phyloP scores from a whole-genome alignment of 352 stramenopile genomes.

The Detonula confervacea region DNA sequence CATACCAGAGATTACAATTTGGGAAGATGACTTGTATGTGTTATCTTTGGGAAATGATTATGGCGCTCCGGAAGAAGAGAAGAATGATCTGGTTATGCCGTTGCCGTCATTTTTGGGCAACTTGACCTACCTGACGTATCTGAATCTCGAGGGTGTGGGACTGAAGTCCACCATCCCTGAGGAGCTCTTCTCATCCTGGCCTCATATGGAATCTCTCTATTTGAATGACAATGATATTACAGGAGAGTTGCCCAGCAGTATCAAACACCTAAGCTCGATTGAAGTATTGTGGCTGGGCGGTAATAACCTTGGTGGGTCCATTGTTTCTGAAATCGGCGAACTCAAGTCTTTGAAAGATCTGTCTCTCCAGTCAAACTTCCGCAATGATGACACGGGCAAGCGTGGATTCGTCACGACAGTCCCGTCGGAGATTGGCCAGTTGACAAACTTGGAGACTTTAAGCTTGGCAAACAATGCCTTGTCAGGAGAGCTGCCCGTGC shows the following conservation, averaged over 20 bases:
- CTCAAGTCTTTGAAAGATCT: slow-evolving; percentile 41
- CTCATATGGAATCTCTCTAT: slow-evolving; percentile 41
- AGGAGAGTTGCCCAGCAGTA: slow-evolving; percentile 38
- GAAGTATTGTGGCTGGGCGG: slow-evolving; percentile 41
- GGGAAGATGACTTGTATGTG: slow-evolving; percentile 25
- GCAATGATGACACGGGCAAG: slow-evolving; percentile 23
- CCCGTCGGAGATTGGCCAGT: slow-evolving; percentile 52
- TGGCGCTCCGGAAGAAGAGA: slow-evolving; percentile 24
- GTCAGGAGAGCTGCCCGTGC: slow-evolving; percentile 50
- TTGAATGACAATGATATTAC: slow-evolving; percentile 68
- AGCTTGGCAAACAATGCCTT: slow-evolving; percentile 62
- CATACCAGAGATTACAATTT: slow-evolving; percentile 40
- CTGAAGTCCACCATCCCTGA: slow-evolving; percentile 40
- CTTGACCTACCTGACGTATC: slow-evolving; percentile 29
- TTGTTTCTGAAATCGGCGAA: slow-evolving; percentile 40
- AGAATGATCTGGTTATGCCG: slow-evolving; percentile 37
- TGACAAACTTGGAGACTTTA: slow-evolving; percentile 59
- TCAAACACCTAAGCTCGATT: slow-evolving; percentile 23
- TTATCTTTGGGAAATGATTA: slow-evolving; percentile 52
- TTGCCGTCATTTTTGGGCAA: slow-evolving; percentile 41
- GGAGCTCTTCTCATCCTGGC: slow-evolving; percentile 31
- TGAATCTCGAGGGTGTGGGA: slow-evolving; percentile 46
- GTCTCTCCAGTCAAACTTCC: slow-evolving; percentile 48
- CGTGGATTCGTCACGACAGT: slow-evolving; percentile 41
- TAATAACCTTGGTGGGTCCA: slow-evolving; percentile 33